phyloP scores from a whole-genome alignment of 352 stramenopile genomes.

The Pythium utonaiense region DNA sequence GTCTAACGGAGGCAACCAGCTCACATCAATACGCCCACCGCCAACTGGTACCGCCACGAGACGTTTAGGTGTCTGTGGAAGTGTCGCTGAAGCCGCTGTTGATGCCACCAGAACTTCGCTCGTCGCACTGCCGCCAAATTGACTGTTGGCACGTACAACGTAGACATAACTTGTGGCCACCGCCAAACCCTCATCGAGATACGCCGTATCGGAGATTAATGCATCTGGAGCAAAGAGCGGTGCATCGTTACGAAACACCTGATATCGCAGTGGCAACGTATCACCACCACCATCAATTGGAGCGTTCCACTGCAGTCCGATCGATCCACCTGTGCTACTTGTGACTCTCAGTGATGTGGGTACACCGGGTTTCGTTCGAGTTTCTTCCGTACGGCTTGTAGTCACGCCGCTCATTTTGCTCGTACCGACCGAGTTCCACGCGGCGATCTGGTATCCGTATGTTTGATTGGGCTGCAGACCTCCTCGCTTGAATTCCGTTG shows the following conservation, averaged over 20 bases:
- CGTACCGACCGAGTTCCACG: slow-evolving; percentile 42
- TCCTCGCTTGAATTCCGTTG: slow-evolving; percentile 33
- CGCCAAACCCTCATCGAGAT: slow-evolving; percentile 30
- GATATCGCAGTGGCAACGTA: slow-evolving; percentile 28
- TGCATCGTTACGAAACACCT: slow-evolving; percentile 32
- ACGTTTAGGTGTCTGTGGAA: slow-evolving; percentile 5
- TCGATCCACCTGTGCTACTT: slow-evolving; percentile 31
- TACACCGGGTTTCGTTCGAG: slow-evolving; percentile 24
- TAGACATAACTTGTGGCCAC: slow-evolving; percentile 38
- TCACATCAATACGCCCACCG: slow-evolving; percentile 30
- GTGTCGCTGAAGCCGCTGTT: slow-evolving; percentile 30
- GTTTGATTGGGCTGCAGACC: slow-evolving; percentile 32
- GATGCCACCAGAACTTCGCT: slow-evolving; percentile 28
- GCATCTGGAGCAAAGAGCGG: slow-evolving; percentile 12
- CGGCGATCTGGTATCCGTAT: slow-evolving; percentile 40
- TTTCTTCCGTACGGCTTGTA: slow-evolving; percentile 19
- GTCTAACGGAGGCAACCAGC: slow-evolving; percentile 32
- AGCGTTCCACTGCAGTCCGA: slow-evolving; percentile 36
- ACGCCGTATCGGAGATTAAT: slow-evolving; percentile 5
- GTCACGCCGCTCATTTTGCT: slow-evolving; percentile 26
- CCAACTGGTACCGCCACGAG: slow-evolving; percentile 9
- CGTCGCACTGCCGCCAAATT: slow-evolving; percentile 23
- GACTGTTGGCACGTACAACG: slow-evolving; percentile 37
- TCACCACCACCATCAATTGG: slow-evolving; percentile 48
- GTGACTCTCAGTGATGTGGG: slow-evolving; percentile 22